Conservation (phyloP, 305 asterid genomes). For the Salvia sclarea region DNA sequence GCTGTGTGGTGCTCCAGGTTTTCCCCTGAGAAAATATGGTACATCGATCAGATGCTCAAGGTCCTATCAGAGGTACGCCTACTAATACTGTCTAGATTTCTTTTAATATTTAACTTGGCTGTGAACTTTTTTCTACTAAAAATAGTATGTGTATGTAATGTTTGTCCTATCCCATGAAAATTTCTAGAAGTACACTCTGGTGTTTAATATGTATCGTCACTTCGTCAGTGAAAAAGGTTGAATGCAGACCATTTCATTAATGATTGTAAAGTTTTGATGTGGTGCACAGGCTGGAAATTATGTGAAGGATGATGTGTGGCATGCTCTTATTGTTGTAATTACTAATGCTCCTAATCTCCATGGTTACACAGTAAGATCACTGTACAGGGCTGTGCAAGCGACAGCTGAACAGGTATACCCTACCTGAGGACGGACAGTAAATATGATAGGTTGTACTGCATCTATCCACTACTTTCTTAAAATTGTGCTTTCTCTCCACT, state of each 20-base stretch:
- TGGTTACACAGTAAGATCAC: constrained; percentile 81
- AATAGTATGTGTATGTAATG: not conserved
- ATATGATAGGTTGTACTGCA: constrained; percentile 9
- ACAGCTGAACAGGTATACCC: constrained; percentile 72
- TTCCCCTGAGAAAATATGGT: constrained; percentile 94
- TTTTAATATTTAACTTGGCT: constrained; percentile 18
- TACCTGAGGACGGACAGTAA: constrained; percentile 19
- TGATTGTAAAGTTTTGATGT: constrained; percentile 33
- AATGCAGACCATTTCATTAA: not conserved
- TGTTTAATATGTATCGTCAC: constrained; percentile 12
- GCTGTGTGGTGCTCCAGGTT: constrained; percentile 63
- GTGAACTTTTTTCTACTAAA: constrained; percentile 20
- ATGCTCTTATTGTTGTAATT: constrained; percentile 84
- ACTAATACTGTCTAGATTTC: constrained; percentile 19
- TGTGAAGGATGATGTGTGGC: constrained; percentile 97
- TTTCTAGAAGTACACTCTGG: not conserved
- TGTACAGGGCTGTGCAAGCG: constrained; percentile 75
- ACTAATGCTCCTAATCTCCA: constrained; percentile 93
- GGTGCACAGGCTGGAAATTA: constrained; percentile 81
- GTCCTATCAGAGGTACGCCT: constrained; percentile 84
- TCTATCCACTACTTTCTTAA: constrained; percentile 26
- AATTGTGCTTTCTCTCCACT: constrained; percentile 31
- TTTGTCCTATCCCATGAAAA: constrained; percentile 17
- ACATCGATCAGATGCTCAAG: constrained; percentile 97
- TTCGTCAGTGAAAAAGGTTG: constrained; percentile 13